Evolutionary conservation across 306 rosid species (phyloP), one percentile per base, ranked within the genome.

Genomic region (Cucurbita argyrosperma): DNA sequence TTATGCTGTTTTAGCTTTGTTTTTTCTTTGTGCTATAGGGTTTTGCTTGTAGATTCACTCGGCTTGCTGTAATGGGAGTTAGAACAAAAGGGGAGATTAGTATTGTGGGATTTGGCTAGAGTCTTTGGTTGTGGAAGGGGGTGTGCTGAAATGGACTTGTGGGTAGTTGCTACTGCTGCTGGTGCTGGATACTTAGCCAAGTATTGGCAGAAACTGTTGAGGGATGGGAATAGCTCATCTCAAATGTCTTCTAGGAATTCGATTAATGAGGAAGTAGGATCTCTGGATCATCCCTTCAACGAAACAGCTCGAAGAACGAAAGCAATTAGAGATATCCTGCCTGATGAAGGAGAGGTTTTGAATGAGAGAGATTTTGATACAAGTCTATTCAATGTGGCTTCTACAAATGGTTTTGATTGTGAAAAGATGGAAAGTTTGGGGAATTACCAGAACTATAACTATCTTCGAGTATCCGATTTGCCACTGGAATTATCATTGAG

Each of bases 121-220:
- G 15, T 70, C 46, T 50, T 70, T 50, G 46, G 38, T 19, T 74
- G 56, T 43, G 82, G 81, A 76, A 77, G 78, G 80, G 50, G 56
- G 78, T 70, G 83, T 40, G 60, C 15, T 50, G 77, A 79, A 71
- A 94, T 94, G 98, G 97, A 90, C 78, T 78, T 90, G 38, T 90
- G 95, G 97, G 85, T 88, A 71, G 94, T 86, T 79, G 97, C 87
- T 67, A 96, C 86, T 8, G 92, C 89, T 51, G 84, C 94, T 13
- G 94, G 96, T 75, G 92, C 92, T 77, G 90, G 95, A 45, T 94
- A 77, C 84, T 79, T 94, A 81, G 87, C 90, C 6, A 90, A 90
- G 80, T 85, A 83, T 83, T 89, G 87, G 97, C 81, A 86, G 65
- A 84, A 54, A 18, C 21, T 74, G 23, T 35, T 62, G 47, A 61